Base-by-base conservation (phyloP, 768 basidiomycete genomes). In the Calocybe indica region DNA sequence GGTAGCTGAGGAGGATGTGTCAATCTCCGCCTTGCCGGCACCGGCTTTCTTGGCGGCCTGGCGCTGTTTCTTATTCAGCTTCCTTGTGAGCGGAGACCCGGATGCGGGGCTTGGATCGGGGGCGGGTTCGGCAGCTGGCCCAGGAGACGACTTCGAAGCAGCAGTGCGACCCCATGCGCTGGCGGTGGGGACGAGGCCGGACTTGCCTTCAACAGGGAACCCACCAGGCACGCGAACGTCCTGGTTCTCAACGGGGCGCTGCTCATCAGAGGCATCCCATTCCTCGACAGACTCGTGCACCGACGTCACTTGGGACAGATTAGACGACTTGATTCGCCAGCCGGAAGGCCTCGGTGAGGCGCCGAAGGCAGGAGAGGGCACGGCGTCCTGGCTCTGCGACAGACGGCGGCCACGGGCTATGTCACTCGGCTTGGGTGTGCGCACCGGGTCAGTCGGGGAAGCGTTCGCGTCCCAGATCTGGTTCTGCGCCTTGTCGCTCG, bases 61-160 rank as follows among this genome's bases (percentile, higher is more conserved):
- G 5, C 62, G 63, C 34, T 62, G 63, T 44, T 67, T 65, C 45
- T 69, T 68, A 36, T 45, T 55, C 41, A 49, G 47, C 53, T 62
- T 67, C 54, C 68, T 67, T 3, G 52, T 53, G 7, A 51, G 32
- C 12, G 54, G 12, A n/a, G 53, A 28, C 1, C 49, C 43, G 8
- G 53, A 46, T 31, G 48, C 45, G 7, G 54, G 31, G n/a, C 48
- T 37, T 7, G 46, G 50, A 28, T 36, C 45, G n/a, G 35, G 44
- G 30, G 29, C 48, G 40, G 15, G 40, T 42, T 22, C 40, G 41
- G 29, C 40, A 46, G 12, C 36, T 10, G 45, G 43, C 28, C 48
- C 35, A 5, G 40, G 31, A 53, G 44, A 45, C 47, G 12, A 38
- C 44, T 40, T 50, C 36, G 28, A 40, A 22, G 39, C 34, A 11